phyloP scores from a whole-genome alignment of 768 basidiomycete species.

The Mycena metata region DNA sequence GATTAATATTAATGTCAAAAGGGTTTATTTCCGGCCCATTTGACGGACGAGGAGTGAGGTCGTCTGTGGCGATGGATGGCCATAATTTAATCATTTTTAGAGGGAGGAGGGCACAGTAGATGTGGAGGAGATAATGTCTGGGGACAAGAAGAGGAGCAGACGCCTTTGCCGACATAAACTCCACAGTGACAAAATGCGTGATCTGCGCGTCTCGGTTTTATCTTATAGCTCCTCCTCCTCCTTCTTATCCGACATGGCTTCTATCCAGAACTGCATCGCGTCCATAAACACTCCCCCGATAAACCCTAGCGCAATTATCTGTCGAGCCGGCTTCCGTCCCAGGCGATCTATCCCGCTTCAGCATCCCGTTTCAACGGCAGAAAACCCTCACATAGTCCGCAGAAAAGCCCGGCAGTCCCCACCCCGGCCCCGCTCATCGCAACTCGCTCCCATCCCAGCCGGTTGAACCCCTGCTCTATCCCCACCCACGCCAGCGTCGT shows the following conservation, averaged over 20 bases:
- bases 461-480: constrained; percentile 57
- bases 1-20: constrained; percentile 58
- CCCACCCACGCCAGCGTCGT: constrained; percentile 59
- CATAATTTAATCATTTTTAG: constrained; percentile 77
- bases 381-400: constrained; percentile 64
- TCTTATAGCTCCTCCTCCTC: constrained; percentile 1
- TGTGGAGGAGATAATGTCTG: constrained; percentile 8
- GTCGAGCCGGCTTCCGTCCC: constrained; percentile 61
- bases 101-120: neutral
- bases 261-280: constrained; percentile 50
- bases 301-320: constrained; percentile 68
- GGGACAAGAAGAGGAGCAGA: constrained; percentile 37
- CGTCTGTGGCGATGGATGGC: constrained; percentile 63
- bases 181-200: constrained; percentile 10
- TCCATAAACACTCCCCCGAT: constrained; percentile 69
- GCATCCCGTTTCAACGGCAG: constrained; percentile 19
- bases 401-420: constrained; percentile 72
- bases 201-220: neutral
- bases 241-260: constrained; percentile 3
- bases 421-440: constrained; percentile 73
- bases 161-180: neutral
- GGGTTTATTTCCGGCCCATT: constrained; percentile 65
- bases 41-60: constrained; percentile 67
- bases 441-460: constrained; percentile 54
- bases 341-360: constrained; percentile 65